Evolutionary conservation across 495 filamentous ascomycete genomes (phyloP).

Genomic region (Penicillium steckii): DNA sequence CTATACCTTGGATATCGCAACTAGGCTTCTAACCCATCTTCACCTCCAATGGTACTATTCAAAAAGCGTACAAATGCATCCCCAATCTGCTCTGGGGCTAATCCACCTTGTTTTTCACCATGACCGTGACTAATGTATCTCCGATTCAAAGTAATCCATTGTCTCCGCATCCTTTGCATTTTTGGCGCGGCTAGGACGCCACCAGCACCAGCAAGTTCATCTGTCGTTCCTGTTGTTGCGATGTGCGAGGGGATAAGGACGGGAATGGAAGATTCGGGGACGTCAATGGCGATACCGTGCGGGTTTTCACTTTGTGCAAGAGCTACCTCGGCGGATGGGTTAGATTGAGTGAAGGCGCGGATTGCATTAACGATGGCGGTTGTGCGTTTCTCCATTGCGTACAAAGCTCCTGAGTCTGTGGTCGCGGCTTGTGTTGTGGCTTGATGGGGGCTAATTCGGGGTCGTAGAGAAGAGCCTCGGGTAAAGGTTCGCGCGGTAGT

Average conservation of each 20-base stretch:
- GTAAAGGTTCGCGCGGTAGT: slow-evolving; percentile 17
- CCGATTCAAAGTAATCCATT: slow-evolving; percentile 81
- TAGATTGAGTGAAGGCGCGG: slow-evolving; percentile 52
- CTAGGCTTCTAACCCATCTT: slow-evolving; percentile 5
- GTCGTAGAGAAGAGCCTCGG: slow-evolving; percentile 17
- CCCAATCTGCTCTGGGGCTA: slow-evolving; percentile 34
- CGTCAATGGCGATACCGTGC: slow-evolving; percentile 38
- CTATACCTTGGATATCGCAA: background rate
- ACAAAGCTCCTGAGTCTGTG: slow-evolving; percentile 74
- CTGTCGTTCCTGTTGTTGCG: slow-evolving; percentile 36
- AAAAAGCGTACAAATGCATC: slow-evolving; percentile 51
- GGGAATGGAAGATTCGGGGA: slow-evolving; percentile 39
- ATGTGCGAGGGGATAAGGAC: slow-evolving; percentile 53
- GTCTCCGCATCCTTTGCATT: slow-evolving; percentile 78
- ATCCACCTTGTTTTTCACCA: slow-evolving; percentile 25
- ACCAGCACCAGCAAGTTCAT: slow-evolving; percentile 44
- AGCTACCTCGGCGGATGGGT: slow-evolving; percentile 39
- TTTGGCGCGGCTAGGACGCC: slow-evolving; percentile 66
- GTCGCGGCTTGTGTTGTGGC: slow-evolving; percentile 72
- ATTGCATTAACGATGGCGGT: slow-evolving; percentile 79
- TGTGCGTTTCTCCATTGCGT: slow-evolving; percentile 80
- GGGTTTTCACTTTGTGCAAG: slow-evolving; percentile 46
- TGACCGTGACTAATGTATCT: slow-evolving; percentile 34
- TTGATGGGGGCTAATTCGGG: slow-evolving; percentile 68
- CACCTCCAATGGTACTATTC: slow-evolving; percentile 41